Evolutionary conservation across 441 rosid genomes (phyloP), one percentile per base, ranked within the genome.

Genomic region (Corymbia citriodora): DNA sequence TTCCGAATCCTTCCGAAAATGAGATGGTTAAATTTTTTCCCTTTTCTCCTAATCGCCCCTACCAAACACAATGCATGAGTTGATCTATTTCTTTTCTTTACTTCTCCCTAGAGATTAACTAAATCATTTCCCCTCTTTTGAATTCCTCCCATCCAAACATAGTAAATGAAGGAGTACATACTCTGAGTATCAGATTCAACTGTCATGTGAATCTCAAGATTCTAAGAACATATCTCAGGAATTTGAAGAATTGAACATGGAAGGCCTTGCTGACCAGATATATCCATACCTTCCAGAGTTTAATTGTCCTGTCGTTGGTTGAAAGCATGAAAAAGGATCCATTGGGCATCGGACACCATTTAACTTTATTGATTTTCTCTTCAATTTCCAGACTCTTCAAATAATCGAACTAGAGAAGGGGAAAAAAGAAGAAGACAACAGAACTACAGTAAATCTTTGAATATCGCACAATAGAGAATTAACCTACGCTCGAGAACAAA

Each of bases 311-410:
- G 92, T 96, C 96, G 90, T 96, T 96, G 21, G 96, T 91, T 48
- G 98, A 95, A 89, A 96, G 97, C 88, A 96, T 91, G 92, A 95
- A 93, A 88, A 92, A 89, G 10, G 96, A 94, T 86, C 93, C 94
- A 89, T 92, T 94, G 89, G 93, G 92, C 23, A 95, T 88, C 25
- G 94, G 89, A 92, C 96, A 94, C 98, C 97, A 96, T 92, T 93
- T 95, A 52, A 95, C 70, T 89, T 88, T 93, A 88, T 95, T 96
- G 89, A 96, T 93, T 93, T 95, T 96, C 94, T 96, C 98, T 91
- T 95, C 98, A 89, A 96, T 95, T 92, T 96, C 98, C 93, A 95
- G 81, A 89, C 98, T 96, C 93, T 94, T 95, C 94, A 96, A 90
- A 92, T 94, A 95, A 92, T 96, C 98, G 68, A 96, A 96, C 98